A percentile compares a stretch with the other conserved stretches of the same genome.
phyloP scores from a whole-genome alignment of 2,329 filamentous ascomycete species.

The Aspergillus brunneoviolaceus region DNA sequence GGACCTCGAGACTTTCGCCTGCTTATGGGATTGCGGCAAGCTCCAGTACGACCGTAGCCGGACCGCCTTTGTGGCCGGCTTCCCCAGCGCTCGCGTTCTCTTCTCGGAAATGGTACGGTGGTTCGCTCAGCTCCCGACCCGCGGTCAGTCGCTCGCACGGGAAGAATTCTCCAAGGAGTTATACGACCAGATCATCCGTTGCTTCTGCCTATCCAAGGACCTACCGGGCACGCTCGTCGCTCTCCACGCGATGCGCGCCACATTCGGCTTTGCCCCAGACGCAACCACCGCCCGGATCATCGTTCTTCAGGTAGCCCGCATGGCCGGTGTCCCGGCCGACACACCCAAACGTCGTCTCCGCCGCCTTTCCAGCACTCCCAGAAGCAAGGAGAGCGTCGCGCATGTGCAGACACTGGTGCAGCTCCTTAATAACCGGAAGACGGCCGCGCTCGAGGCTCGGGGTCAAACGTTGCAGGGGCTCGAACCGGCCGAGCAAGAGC shows the following conservation, averaged over 20 bases:
- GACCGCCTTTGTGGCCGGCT: slow-evolving; percentile 47
- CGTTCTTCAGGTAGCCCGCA: slow-evolving; percentile 50
- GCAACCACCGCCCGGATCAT: slow-evolving; percentile 49
- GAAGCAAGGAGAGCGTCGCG: slow-evolving; percentile 46
- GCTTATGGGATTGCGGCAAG: slow-evolving; percentile 60
- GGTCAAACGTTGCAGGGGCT: slow-evolving; percentile 37
- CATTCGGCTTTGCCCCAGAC: slow-evolving; percentile 49
- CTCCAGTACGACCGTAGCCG: slow-evolving; percentile 50
- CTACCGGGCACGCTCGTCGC: slow-evolving; percentile 51
- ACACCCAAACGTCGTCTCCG: slow-evolving; percentile 40
- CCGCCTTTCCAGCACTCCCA: slow-evolving; percentile 41
- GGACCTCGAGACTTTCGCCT: slow-evolving; percentile 67
- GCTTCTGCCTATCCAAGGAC: slow-evolving; percentile 53
- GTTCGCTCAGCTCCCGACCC: slow-evolving; percentile 35
- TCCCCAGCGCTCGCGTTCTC: slow-evolving; percentile 46
- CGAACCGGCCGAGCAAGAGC: slow-evolving; percentile 37
- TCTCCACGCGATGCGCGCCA: slow-evolving; percentile 45
- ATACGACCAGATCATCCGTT: slow-evolving; percentile 54
- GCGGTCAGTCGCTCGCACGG: slow-evolving; percentile 28
- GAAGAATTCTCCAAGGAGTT: slow-evolving; percentile 49
- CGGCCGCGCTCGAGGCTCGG: slow-evolving; percentile 30
- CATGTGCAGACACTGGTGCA: slow-evolving; percentile 48
- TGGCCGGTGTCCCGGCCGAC: slow-evolving; percentile 37
- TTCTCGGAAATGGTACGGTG: slow-evolving; percentile 53
- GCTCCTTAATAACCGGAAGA: slow-evolving; percentile 42